Conservation (phyloP, 2,329 filamentous ascomycete species). For the Botrytis elliptica region DNA sequence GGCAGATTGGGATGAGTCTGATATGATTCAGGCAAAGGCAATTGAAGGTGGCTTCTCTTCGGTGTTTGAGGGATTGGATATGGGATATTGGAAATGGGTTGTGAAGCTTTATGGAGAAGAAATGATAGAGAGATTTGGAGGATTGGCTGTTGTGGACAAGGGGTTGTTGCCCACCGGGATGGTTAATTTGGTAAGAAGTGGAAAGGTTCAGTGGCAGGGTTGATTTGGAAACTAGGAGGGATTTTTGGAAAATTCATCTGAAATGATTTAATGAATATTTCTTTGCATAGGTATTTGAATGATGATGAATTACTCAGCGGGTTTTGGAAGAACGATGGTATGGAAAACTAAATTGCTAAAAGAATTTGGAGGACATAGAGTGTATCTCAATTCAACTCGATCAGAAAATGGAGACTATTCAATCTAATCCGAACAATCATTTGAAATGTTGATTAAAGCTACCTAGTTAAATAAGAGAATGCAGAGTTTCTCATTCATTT, state of each 20-base stretch:
- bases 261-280: not conserved
- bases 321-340: not conserved
- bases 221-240: conserved; percentile 17
- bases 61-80: conserved; percentile 17
- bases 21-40: conserved; percentile 17
- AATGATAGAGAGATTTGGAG: conserved; percentile 44
- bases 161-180: conserved; percentile 45
- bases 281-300: not conserved
- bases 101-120: conserved; percentile 42
- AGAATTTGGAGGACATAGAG: too few relatives aligned
- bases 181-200: conserved; percentile 42
- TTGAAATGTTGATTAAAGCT: not conserved
- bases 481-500: not conserved
- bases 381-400: not conserved
- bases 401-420: not conserved
- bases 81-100: conserved; percentile 43
- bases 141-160: conserved; percentile 43
- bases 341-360: not conserved
- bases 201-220: conserved; percentile 42
- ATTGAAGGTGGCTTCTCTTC: conserved; percentile 3
- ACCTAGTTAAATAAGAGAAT: not conserved
- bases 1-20: conserved; percentile 31
- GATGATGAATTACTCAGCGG: not conserved
- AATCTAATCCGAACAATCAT: not conserved
- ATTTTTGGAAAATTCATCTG: not conserved